Base-by-base conservation (phyloP, 1,284 basidiomycete species). In the Sanghuangporus weigelae region DNA sequence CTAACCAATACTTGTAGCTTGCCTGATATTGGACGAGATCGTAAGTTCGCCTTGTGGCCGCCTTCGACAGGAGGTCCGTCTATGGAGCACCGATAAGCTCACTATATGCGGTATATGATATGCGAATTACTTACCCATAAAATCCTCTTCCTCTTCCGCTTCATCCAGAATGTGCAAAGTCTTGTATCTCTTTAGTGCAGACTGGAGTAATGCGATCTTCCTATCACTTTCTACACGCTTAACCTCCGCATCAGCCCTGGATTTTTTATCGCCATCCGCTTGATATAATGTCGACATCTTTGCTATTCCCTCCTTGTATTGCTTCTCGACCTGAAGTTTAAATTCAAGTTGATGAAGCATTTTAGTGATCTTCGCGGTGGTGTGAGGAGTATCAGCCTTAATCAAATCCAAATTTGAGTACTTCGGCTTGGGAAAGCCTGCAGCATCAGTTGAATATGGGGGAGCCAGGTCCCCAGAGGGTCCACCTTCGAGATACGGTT, bases 271-370 rank as follows among this genome's bases (percentile, higher is more conserved):
- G 57, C 96, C 96, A 71, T 98, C 96, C 8, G 91, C 92, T 71
- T 95, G 88, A 76, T 96, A 97, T 51, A 96, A 80, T 73, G 89
- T 92, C 42, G 92, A 93, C 96, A 99, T 99, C 81, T 98, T 98
- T 77, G 99, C 96, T 71, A 98, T 98, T 55, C 97, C 97, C 72
- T 90, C 86, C 81, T 97, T 97, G 82, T 98, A 98, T 78, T 99
- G 96, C 79, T 92, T 88, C 77, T 99, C 97, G 69, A 99, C 93
- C 76, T 96, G 94, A 59, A 98, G 89, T 79, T 99, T 99, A 85
- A 98, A 98, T 76, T 99, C 96, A 69, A 99, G 89, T 77, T 98
- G 96, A 76, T 98, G 95, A 63, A 99, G 86, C 96, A 98, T 98
- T 69, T 89, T 88, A 54, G 95, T 93, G 74, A 99, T 98, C 81